These are phyloP conservation scores for Solanum phureja DNA, from an alignment of 257 asterid species.

Conservation along the genomic window DNA sequence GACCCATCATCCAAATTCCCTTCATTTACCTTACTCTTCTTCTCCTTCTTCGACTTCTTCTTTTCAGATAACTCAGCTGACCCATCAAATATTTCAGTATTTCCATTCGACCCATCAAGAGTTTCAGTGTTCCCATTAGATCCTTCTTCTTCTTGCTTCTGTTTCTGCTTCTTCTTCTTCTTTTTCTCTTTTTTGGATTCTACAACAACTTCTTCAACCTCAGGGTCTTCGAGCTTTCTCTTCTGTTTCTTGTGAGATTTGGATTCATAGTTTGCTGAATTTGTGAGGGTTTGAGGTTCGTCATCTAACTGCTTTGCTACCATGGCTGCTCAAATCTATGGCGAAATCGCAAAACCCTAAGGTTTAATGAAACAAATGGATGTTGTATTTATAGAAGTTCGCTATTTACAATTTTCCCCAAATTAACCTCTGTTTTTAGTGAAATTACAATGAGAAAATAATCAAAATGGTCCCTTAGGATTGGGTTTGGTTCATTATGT, in stretches of 20 bases:
- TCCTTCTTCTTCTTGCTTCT: neutral
- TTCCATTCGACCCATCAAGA: conserved; percentile 11
- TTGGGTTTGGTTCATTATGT: neutral
- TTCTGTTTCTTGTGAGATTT: conserved; percentile 49
- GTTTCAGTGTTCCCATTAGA: neutral
- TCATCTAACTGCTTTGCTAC: neutral
- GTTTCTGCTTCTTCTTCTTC: conserved; percentile 18
- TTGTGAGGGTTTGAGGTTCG: conserved; percentile 12
- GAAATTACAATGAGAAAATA: neutral
- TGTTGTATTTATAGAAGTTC: neutral
- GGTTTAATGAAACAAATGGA: neutral
- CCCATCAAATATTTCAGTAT: neutral
- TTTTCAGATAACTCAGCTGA: neutral
- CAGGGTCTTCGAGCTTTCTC: conserved; percentile 45
- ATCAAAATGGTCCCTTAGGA: neutral
- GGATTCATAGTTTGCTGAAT: conserved; percentile 21
- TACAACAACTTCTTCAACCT: neutral
- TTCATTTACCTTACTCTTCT: conserved; percentile 4
- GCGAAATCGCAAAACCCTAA: neutral
- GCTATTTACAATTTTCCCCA: neutral
- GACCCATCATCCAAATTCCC: neutral
- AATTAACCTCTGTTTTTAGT: neutral
- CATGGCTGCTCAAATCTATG: conserved; percentile 2
- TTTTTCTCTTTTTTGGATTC: conserved; percentile 28
- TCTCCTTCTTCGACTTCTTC: conserved; percentile 16